Evolutionary conservation across 225 moss, liverwort and hornwort species (phyloP).

Genomic region (Straminergon stramineum): DNA sequence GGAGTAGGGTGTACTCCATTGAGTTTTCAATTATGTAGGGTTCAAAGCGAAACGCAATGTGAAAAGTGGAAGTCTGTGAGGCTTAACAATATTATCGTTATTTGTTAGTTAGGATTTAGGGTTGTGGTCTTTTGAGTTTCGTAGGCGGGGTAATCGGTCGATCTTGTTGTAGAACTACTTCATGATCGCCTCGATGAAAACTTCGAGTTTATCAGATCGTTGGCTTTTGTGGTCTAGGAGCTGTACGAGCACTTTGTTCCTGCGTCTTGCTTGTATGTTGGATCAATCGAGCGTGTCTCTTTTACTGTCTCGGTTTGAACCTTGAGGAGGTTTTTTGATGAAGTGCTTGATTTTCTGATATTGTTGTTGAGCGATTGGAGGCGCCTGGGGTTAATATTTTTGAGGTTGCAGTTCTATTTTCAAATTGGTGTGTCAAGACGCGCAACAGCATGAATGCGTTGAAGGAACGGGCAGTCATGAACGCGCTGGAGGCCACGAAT

Average conservation of each 20-base stretch:
- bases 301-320: not conserved
- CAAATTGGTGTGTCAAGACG: not conserved
- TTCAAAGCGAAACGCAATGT: not conserved
- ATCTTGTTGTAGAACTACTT: not conserved
- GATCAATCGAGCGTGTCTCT: not conserved
- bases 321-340: not conserved
- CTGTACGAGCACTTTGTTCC: not conserved
- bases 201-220: not conserved
- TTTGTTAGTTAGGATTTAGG: not conserved
- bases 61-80: not conserved
- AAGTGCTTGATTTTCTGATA: not conserved
- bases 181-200: not conserved
- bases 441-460: not conserved
- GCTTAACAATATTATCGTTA: not conserved
- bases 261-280: not conserved
- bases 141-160: not conserved
- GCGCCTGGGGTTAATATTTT: not conserved
- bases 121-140: not conserved
- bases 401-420: not conserved
- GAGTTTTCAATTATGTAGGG: not conserved
- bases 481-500: slow-evolving; percentile 80
- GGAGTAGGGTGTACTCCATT: not conserved
- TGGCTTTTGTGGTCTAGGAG: not conserved
- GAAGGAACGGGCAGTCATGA: slow-evolving; percentile 28
- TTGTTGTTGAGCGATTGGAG: not conserved